Conservation (phyloP, 2,329 filamentous ascomycete genomes). For the Conoideocrella luteorostrata region DNA sequence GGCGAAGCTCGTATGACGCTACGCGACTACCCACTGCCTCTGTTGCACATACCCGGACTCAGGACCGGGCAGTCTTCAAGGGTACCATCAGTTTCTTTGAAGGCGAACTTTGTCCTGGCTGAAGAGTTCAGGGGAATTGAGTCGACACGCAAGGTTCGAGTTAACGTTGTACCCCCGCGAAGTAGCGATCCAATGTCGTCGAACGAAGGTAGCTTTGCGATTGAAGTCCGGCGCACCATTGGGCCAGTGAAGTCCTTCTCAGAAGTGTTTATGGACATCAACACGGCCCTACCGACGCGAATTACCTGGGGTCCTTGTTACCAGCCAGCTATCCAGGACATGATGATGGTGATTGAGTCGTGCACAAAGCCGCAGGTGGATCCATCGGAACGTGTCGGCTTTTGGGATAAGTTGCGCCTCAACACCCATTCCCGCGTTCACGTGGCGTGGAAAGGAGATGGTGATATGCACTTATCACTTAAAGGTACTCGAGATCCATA, state of each 20-base stretch:
- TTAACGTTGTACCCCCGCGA: slow-evolving; percentile 73
- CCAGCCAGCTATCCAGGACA: slow-evolving; percentile 95
- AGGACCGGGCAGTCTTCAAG: slow-evolving; percentile 72
- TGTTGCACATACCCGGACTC: slow-evolving; percentile 83
- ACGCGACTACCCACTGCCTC: slow-evolving; percentile 86
- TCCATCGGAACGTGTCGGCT: slow-evolving; percentile 86
- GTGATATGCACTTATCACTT: slow-evolving; percentile 86
- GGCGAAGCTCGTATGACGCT: slow-evolving; percentile 81
- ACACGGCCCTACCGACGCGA: slow-evolving; percentile 82
- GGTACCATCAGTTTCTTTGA: slow-evolving; percentile 74
- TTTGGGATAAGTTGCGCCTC: slow-evolving; percentile 97
- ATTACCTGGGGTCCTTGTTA: slow-evolving; percentile 98
- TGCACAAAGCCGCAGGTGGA: slow-evolving; percentile 96
- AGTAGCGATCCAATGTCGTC: slow-evolving; percentile 49
- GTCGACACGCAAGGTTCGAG: slow-evolving; percentile 71
- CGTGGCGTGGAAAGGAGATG: slow-evolving; percentile 89
- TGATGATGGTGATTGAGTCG: slow-evolving; percentile 99
- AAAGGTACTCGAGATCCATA: slow-evolving; percentile 94
- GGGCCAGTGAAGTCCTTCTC: slow-evolving; percentile 96
- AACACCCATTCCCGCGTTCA: slow-evolving; percentile 89
- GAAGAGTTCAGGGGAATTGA: slow-evolving; percentile 82
- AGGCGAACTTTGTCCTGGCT: slow-evolving; percentile 88
- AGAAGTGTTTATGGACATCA: slow-evolving; percentile 85
- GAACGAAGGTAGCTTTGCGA: slow-evolving; percentile 62
- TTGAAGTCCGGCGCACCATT: slow-evolving; percentile 85